A percentile compares a stretch with the other conserved stretches of the same genome.
Conservation (phyloP, 2,329 filamentous ascomycete species). For the Botrytis porri region DNA sequence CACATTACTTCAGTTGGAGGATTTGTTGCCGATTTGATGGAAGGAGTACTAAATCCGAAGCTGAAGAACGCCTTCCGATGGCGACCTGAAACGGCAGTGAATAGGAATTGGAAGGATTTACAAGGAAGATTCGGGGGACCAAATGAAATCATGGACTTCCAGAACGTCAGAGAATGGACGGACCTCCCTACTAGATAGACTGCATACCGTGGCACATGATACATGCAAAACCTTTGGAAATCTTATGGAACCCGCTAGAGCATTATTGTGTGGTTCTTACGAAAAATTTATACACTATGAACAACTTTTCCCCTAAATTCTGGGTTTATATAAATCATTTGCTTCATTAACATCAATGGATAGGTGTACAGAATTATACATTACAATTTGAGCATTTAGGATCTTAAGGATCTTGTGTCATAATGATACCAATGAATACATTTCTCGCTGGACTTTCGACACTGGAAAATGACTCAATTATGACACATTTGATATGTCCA, state of each 20-base stretch:
- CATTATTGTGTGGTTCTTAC: background rate
- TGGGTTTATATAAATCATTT: background rate
- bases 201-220: background rate
- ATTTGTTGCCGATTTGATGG: conserved; percentile 49
- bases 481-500: background rate
- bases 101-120: conserved; percentile 47
- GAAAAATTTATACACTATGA: background rate
- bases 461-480: background rate
- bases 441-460: background rate
- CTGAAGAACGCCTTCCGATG: conserved; percentile 47
- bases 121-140: conserved; percentile 49
- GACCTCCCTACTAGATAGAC: conserved; percentile 21
- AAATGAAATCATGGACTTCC: conserved; percentile 49
- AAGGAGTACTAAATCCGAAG: conserved; percentile 44
- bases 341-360: background rate
- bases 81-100: conserved; percentile 49
- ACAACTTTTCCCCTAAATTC: background rate
- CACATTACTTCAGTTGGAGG: conserved; percentile 50
- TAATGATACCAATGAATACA: too few relatives aligned
- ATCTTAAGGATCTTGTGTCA: background rate
- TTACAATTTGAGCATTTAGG: background rate
- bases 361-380: background rate
- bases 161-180: conserved; percentile 45
- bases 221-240: background rate
- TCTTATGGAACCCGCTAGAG: background rate